These are phyloP conservation scores for Botrytis squamosa DNA, from an alignment of 2,329 filamentous ascomycete genomes.

Conservation along the genomic window DNA sequence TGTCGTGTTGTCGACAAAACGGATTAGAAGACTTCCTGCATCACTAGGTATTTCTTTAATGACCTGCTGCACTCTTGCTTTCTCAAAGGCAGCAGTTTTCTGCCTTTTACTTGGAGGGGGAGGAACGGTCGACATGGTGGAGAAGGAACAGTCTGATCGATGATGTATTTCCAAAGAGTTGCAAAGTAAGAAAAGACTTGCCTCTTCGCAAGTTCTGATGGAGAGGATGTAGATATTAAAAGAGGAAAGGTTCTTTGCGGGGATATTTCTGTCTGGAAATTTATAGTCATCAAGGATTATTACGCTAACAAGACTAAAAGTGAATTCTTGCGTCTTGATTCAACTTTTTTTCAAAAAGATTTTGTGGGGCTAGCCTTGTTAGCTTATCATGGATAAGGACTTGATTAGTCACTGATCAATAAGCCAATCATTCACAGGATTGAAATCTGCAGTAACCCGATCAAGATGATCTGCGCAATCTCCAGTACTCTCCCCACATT, in stretches of 20 bases:
- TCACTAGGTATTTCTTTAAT: conserved; percentile 65
- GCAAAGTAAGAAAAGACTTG: not conserved
- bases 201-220: not conserved
- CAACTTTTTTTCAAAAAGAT: not conserved
- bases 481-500: not conserved
- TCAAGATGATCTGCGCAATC: not conserved
- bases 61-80: conserved; percentile 72
- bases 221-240: not conserved
- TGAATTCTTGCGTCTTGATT: not conserved
- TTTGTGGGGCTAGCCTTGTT: not conserved
- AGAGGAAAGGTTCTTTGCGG: not conserved
- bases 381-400: not conserved
- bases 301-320: not conserved
- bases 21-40: conserved; percentile 63
- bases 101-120: conserved; percentile 80
- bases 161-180: not conserved
- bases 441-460: not conserved
- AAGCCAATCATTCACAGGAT: not conserved
- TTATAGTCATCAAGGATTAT: conserved; percentile 8
- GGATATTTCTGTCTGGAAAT: not conserved
- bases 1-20: too few relatives aligned
- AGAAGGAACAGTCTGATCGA: not conserved
- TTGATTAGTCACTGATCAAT: not conserved
- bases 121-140: conserved; percentile 64
- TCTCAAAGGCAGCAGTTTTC: conserved; percentile 70